Percentiles rank a stretch among this genome's conserved stretches.
These are phyloP conservation scores for Cryptococcus sp. DNA, from an alignment of 1,284 basidiomycete genomes.

Conservation along the genomic window DNA sequence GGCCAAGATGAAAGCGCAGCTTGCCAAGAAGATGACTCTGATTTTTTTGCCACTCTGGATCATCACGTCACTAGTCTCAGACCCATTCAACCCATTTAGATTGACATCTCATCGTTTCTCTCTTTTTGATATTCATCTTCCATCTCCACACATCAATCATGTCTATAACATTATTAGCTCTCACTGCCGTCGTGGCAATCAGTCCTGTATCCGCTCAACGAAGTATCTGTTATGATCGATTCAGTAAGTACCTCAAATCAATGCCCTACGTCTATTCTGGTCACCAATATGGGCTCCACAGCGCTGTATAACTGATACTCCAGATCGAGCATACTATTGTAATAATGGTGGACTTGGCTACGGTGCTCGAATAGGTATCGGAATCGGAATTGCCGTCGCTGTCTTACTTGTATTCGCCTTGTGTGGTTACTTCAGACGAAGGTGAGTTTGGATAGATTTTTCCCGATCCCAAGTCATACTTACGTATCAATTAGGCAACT, in stretches of 20 bases:
- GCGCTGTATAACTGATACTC: neutral
- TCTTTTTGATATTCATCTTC: neutral
- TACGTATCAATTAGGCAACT: too few species aligned
- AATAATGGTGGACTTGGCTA: conserved; percentile 24
- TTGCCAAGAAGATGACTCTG: neutral
- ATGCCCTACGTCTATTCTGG: too few species aligned
- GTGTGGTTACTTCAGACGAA: conserved; percentile 30
- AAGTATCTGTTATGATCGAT: conserved; percentile 11
- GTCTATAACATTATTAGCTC: neutral
- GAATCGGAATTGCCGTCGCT: conserved; percentile 36
- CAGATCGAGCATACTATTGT: conserved; percentile 23
- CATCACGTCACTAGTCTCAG: neutral
- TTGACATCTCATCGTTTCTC: neutral
- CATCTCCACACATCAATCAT: neutral
- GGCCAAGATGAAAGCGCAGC: neutral
- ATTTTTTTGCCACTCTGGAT: neutral
- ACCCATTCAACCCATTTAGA: too few species aligned
- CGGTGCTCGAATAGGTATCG: conserved; percentile 42
- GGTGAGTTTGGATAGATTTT: conserved; percentile 23
- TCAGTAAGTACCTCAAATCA: conserved; percentile 7
- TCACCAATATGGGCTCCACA: too few species aligned
- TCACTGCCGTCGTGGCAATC: conserved; percentile 2
- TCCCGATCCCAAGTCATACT: too few species aligned
- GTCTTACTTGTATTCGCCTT: conserved; percentile 29
- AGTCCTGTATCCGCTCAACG: conserved; percentile 1